A percentile compares a stretch with the other conserved stretches of the same genome.
Conservation (phyloP, 1,139 yeast genomes). For the Kodamaea sp. region DNA sequence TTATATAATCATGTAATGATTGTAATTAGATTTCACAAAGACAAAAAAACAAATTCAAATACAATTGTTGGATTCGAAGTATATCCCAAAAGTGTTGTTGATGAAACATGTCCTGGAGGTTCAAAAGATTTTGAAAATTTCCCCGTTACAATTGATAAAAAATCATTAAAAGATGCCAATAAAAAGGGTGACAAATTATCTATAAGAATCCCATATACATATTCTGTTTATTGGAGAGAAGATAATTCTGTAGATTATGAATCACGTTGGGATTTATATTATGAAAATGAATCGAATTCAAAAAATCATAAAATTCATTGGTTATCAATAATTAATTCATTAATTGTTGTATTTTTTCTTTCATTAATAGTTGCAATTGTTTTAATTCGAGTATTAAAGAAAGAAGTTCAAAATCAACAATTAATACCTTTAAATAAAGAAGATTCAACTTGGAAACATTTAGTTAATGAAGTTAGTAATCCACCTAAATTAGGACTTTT, state of each 20-base stretch:
- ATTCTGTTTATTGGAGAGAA: conserved; percentile 87
- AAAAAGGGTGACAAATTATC: conserved; percentile 17
- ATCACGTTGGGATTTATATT: conserved; percentile 72
- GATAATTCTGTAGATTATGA: conserved; percentile 65
- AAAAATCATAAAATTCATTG: conserved; percentile 56
- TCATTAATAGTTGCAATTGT: conserved; percentile 64
- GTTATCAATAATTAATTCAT: conserved; percentile 64
- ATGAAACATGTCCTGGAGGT: conserved; percentile 67
- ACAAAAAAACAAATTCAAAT: conserved; percentile 37
- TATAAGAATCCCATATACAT: conserved; percentile 66
- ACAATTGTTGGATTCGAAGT: conserved; percentile 89
- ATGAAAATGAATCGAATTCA: conserved; percentile 50
- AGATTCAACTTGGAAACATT: conserved; percentile 44
- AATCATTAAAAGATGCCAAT: conserved; percentile 17
- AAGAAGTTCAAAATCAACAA: conserved; percentile 25
- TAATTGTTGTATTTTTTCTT: conserved; percentile 55
- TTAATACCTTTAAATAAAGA: neutral
- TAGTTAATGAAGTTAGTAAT: conserved; percentile 52
- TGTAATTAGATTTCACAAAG: conserved; percentile 70
- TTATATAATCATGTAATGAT: conserved; percentile 79
- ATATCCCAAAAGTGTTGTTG: conserved; percentile 76
- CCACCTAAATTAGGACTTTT: conserved; percentile 46
- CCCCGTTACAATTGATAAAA: conserved; percentile 32
- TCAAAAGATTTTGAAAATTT: conserved; percentile 54
- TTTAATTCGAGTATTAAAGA: conserved; percentile 47